Conservation (phyloP, 2,329 filamentous ascomycete species). For the Samsoniella hepiali region DNA sequence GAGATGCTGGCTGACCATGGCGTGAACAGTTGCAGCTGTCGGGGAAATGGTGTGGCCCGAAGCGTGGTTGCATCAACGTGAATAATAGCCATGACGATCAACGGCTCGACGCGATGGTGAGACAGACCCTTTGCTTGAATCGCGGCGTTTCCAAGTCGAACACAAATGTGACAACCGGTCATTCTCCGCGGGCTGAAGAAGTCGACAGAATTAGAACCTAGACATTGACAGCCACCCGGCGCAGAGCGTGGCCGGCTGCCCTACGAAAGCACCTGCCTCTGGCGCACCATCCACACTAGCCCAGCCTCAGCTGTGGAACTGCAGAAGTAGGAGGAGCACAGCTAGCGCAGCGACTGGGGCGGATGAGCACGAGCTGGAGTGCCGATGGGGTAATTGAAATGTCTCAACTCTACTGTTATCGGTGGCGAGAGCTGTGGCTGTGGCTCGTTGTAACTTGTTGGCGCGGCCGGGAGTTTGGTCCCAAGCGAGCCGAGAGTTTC, state of each 20-base stretch:
- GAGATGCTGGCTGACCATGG: neutral
- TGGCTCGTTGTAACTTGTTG: neutral
- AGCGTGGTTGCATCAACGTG: neutral
- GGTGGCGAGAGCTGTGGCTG: neutral
- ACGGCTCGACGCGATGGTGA: constrained; percentile 3
- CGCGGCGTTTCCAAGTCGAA: neutral
- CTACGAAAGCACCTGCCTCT: neutral
- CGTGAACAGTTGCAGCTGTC: neutral
- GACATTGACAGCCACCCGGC: constrained; percentile 9
- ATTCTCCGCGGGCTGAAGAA: neutral
- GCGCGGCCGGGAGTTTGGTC: neutral
- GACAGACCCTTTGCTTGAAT: constrained; percentile 6
- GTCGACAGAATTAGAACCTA: constrained; percentile 9
- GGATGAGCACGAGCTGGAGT: neutral
- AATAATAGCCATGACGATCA: constrained; percentile 3
- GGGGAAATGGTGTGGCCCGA: neutral
- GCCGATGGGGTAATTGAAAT: constrained; percentile 7
- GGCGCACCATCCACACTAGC: neutral
- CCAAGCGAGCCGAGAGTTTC: neutral
- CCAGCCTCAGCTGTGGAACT: constrained; percentile 16
- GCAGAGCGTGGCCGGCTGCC: neutral
- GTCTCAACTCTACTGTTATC: neutral
- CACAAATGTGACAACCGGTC: neutral
- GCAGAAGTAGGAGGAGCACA: neutral
- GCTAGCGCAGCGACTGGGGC: constrained; percentile 4